Evolutionary conservation across 371 early-diverging fungal species (phyloP), one percentile per base, ranked within the genome.

Genomic region (Apophysomyces trapeziformis): DNA sequence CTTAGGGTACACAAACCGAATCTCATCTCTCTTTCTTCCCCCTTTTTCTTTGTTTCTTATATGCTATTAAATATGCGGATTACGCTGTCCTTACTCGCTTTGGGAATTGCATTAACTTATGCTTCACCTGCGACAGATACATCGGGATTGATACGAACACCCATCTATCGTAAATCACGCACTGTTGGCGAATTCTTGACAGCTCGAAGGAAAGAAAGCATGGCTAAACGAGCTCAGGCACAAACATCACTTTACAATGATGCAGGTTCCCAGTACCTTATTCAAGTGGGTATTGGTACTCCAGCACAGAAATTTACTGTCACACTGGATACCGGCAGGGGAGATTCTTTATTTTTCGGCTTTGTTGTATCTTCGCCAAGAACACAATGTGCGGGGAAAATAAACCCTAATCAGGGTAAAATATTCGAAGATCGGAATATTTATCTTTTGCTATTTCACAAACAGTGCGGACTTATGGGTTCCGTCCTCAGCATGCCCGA

Each of bases 261-360:
- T 39, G 59, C 61, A 46, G 80, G 80, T 4, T 67, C 77, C 2
- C 76, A 77, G 37, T 80, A 80, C 26, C 60, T 80, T 6, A 57
- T 80, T 45, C 61, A 75, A 16, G 60, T 82, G 13, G 66, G 69
- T 61, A 65, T 82, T 38, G 82, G 82, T 14, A 72, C 79, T 3
- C 82, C 82, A 18, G 56, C 70, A 16, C 82, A 82, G 45, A 70
- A 67, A 13, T 82, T 82, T 41, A 68, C 74, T 7, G 79, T 82
- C 1, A 73, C 77, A 54, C 46, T 82, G 7, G 82, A 82, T 50
- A 82, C 83, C 54, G 83, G 83, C 68, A 83, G 83, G 83, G 76
- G 75, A 58, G 12, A 63, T 5, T n/a, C 12, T n/a, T n/a, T 47
- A 14, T 47, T 11, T n/a, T 21, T 50, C 32, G 32, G 32, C 32